phyloP scores from a whole-genome alignment of 176 grass and related monocot genomes.

The Avena sativa region DNA sequence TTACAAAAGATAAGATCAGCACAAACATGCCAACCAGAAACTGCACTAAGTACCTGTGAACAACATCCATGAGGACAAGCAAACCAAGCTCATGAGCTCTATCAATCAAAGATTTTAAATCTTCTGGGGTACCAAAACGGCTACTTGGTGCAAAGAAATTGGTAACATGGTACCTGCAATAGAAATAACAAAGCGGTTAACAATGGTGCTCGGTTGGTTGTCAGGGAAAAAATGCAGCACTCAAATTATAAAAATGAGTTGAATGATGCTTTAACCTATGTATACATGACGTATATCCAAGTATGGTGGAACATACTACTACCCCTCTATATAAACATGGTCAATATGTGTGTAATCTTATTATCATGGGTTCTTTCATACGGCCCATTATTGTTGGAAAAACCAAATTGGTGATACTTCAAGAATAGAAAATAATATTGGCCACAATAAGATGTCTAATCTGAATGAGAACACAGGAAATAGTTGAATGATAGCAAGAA shows the following conservation, averaged over 20 bases:
- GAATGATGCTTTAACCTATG: background rate
- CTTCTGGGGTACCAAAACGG: slow-evolving; percentile 97
- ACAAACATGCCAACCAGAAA: background rate
- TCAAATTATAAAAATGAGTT: background rate
- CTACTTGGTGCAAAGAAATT: slow-evolving; percentile 99
- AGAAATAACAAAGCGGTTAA: slow-evolving; percentile 40
- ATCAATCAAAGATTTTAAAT: slow-evolving; percentile 97
- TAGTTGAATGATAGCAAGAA: slow-evolving; percentile 21
- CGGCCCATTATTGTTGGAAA: background rate
- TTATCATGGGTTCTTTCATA: background rate
- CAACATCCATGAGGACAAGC: slow-evolving; percentile 96
- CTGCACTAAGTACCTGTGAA: slow-evolving; percentile 74
- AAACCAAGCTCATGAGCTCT: slow-evolving; percentile 94
- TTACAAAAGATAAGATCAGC: background rate
- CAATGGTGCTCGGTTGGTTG: background rate
- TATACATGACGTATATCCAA: background rate
- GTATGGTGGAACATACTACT: slow-evolving; percentile 10
- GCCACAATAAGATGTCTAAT: background rate
- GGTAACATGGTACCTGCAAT: slow-evolving; percentile 95
- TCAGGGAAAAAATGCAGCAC: background rate
- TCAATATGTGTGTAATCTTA: slow-evolving; percentile 18
- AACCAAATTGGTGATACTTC: slow-evolving; percentile 3
- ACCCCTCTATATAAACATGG: background rate
- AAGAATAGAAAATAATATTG: background rate
- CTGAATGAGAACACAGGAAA: background rate